A percentile compares a stretch with the other conserved stretches of the same genome.
Conservation (phyloP, 129 eudicot species). For the Smallanthus sonchifolius region DNA sequence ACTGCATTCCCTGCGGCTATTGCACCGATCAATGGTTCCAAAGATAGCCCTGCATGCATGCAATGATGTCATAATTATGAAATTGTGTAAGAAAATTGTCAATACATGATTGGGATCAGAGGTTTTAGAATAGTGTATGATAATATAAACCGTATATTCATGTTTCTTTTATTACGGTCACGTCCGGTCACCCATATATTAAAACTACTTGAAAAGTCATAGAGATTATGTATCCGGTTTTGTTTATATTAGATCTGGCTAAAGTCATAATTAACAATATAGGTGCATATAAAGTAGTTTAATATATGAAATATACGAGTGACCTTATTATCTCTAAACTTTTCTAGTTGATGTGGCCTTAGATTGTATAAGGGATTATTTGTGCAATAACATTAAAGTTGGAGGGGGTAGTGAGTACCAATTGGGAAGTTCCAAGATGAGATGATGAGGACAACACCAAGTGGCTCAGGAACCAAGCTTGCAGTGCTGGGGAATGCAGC, state of each 20-base stretch:
- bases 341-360: neutral
- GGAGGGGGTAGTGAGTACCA: constrained; percentile 35
- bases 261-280: neutral
- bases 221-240: neutral
- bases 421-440: constrained; percentile 93
- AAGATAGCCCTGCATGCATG: constrained; percentile 45
- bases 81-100: neutral
- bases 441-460: constrained; percentile 77
- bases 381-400: neutral
- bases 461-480: constrained; percentile 75
- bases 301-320: no score
- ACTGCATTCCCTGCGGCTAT: constrained; percentile 77
- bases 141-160: neutral
- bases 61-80: neutral
- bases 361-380: neutral
- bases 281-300: no score
- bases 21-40: constrained; percentile 85
- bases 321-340: neutral
- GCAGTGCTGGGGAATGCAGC: constrained; percentile 68
- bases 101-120: no score
- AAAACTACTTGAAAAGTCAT: neutral
- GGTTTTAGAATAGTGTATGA: neutral
- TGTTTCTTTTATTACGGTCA: neutral
- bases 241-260: neutral
- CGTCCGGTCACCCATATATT: neutral